Evolutionary conservation across 2,329 filamentous ascomycete species (phyloP), one percentile per base, ranked within the genome.

Genomic region (Pseudocercospora fuligena): DNA sequence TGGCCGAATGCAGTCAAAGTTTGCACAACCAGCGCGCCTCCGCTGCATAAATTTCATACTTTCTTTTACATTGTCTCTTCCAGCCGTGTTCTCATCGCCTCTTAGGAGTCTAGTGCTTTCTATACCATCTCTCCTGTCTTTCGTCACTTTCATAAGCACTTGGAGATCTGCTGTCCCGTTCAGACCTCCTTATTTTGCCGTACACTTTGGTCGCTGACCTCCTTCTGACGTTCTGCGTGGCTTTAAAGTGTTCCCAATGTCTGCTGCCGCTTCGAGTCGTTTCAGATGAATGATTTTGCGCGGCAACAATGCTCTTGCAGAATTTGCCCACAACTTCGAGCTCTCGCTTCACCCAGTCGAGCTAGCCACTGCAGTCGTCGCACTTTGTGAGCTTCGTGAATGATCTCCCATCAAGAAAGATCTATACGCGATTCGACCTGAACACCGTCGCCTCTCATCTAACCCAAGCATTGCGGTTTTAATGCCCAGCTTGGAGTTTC

Each of bases 401-500:
- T 43, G 16, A 19, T 43, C 16, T 19, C 5, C 12, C 16, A 16
- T 2, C 40, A 19, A 43, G 40, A 43, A 19, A 43, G 40, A 43
- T 43, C 14, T 43, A 6, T 43, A 8, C 16, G 40, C 40, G 7
- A 43, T 43, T 43, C 14, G 40, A 43, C 40, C 40, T 16, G 14
- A 23, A 46, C 12, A 2, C 7, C 40, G 29, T 29, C 14, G n/a
- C 16, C 19, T 29, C 19, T 5, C 7, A 5, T 21, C n/a, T 58
- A 58, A 12, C 56, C 56, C 31, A 58, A 58, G 23, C 56, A 58
- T 40, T 58, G 27, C n/a, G 56, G 56, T 40, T 58, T 58, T n/a
- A 58, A 19, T 23, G 56, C 56, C 56, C 56, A 58, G 19, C 31
- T 40, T 40, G 56, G 56, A 23, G 56, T 58, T n/a, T 63, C 56